These are phyloP conservation scores for Hysterangium stoloniferum DNA, from an alignment of 768 basidiomycete genomes.

Conservation along the genomic window DNA sequence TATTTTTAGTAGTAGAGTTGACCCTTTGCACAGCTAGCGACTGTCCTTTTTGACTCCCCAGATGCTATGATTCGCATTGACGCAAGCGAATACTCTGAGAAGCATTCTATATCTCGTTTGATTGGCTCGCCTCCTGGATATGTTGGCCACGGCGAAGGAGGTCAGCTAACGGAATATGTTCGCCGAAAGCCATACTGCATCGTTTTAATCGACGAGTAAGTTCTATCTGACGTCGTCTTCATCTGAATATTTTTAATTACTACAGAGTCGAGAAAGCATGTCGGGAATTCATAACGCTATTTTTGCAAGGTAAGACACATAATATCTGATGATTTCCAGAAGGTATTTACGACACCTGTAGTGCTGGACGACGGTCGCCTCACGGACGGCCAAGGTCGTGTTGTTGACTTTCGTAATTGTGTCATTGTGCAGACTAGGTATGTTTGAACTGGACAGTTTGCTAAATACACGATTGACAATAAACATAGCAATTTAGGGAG, in stretches of 20 bases:
- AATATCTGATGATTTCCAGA: not conserved
- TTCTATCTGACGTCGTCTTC: not conserved
- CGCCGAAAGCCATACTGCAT: constrained; percentile 87
- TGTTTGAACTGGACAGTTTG: not conserved
- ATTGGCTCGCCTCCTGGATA: constrained; percentile 81
- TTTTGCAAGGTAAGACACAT: constrained; percentile 43
- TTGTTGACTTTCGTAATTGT: constrained; percentile 83
- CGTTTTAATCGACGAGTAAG: constrained; percentile 66
- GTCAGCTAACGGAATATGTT: constrained; percentile 90
- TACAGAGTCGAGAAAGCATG: constrained; percentile 78
- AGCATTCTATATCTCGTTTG: constrained; percentile 64
- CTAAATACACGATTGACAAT: not conserved
- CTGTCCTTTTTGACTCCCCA: constrained; percentile 81
- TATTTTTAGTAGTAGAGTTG: not conserved
- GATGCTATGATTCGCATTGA: constrained; percentile 92
- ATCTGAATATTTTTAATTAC: constrained; percentile 20
- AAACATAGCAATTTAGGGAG: constrained; percentile 66
- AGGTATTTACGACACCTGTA: not conserved
- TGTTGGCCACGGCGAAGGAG: constrained; percentile 84
- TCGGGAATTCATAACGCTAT: constrained; percentile 62
- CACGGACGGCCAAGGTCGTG: constrained; percentile 88
- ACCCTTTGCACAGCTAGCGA: constrained; percentile 56
- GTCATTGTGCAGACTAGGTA: constrained; percentile 85
- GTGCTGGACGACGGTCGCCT: constrained; percentile 89
- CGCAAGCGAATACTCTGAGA: constrained; percentile 87